Evolutionary conservation across 1,284 basidiomycete genomes (phyloP), one percentile per base, ranked within the genome.

Genomic region (Malassezia cuniculi): DNA sequence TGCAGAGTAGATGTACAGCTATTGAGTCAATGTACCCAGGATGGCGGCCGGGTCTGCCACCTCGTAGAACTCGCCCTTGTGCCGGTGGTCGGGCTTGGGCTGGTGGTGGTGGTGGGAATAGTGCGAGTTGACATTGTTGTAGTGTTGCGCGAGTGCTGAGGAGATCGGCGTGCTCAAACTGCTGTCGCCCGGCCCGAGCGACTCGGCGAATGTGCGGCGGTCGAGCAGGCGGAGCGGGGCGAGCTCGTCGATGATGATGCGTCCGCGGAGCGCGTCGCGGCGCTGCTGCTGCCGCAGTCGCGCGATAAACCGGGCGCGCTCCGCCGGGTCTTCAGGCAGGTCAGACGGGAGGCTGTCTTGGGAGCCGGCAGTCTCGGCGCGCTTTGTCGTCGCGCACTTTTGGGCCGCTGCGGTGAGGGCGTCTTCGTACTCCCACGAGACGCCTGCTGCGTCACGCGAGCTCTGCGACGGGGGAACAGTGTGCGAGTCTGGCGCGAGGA

Each of bases 1-100:
- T 9, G 32, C 24, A 20, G 22, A 39, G 14, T 39, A 31, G 21
- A n/a, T 45, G 14, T 34, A 9, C 22, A 42, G 9, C 25, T 37
- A 52, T 20, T 57, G 51, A 39, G 48, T 55, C 19, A 56, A 36
- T 21, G 30, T 27, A 4, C 50, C 55, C 18, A 63, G 52, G 11
- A 64, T 41, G 2, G 57, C 57, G 11, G 54, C 55, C 1, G 60
- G 57, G 37, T 64, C 60, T 7, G 60, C 59, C 3, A 64, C 60
- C 21, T 64, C 60, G 42, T 49, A 64, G 27, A 57, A 48, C 31
- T 62, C 55, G 20, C 61, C 60, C 29, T 48, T 54, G 34, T 49
- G 49, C 16, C 53, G 49, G 26, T 56, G 50, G 18, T 38, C 35
- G n/a, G 36, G 38, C 16, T 31, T 21, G 30, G 42, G 14, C 22